Percentiles rank a stretch among this genome's conserved stretches.
These are phyloP conservation scores for Prunella vulgaris DNA, from an alignment of 257 asterid genomes.

Conservation along the genomic window DNA sequence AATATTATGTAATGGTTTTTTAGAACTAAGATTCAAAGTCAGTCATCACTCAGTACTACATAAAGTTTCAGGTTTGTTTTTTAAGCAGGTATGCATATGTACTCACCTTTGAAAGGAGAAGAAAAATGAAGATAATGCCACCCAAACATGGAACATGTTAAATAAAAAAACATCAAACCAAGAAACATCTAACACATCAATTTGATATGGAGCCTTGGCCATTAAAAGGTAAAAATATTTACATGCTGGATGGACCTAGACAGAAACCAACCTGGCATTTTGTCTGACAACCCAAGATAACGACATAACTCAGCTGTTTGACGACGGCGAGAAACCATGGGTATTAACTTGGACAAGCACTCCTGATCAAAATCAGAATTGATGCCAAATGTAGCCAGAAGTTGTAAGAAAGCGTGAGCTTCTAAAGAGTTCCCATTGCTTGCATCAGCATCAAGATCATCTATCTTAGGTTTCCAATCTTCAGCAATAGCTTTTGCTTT, in stretches of 20 bases:
- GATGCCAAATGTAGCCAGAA: constrained; percentile 77
- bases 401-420: constrained; percentile 87
- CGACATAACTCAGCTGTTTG: constrained; percentile 91
- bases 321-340: constrained; percentile 93
- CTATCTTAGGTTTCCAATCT: constrained; percentile 79
- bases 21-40: background rate
- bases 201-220: background rate
- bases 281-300: constrained; percentile 69
- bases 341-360: constrained; percentile 61
- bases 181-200: constrained; percentile 9
- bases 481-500: constrained; percentile 75
- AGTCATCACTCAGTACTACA: background rate
- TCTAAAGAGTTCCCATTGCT: constrained; percentile 82
- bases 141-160: background rate
- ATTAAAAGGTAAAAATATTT: background rate
- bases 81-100: background rate
- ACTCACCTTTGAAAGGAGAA: background rate
- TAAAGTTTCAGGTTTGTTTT: background rate
- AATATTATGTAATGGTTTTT: background rate
- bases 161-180: background rate
- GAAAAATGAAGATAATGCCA: background rate
- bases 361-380: constrained; percentile 71
- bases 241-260: background rate
- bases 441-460: constrained; percentile 77
- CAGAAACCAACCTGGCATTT: constrained; percentile 70